Percentiles rank a stretch among this genome's conserved stretches.
phyloP scores from a whole-genome alignment of 129 eudicot genomes.

The Artemisia annua region DNA sequence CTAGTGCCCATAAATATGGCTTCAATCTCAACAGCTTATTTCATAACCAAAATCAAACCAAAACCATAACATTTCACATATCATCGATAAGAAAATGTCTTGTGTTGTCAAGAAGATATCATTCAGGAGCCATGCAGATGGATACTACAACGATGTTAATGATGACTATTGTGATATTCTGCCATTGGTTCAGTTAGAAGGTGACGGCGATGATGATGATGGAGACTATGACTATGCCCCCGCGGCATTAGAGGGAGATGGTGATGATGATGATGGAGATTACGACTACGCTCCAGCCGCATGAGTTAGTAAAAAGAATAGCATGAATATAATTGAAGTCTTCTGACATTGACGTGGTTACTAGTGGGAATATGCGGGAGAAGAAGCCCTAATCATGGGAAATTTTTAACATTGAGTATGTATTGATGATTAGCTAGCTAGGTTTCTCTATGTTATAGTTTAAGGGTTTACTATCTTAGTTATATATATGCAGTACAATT shows the following conservation, averaged over 20 bases:
- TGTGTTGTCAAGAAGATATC: conserved; percentile 17
- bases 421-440: too few species aligned
- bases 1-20: conserved; percentile 24
- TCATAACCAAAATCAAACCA: conserved; percentile 11
- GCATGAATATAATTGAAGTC: too few species aligned
- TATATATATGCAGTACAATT: too few species aligned
- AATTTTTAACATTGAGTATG: too few species aligned
- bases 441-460: too few species aligned
- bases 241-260: conserved; percentile 24
- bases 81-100: conserved; percentile 9
- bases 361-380: too few species aligned
- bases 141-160: conserved; percentile 25
- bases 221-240: conserved; percentile 6
- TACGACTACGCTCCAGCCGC: too few species aligned
- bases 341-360: too few species aligned
- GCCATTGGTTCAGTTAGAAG: conserved; percentile 15
- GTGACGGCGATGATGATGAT: conserved; percentile 17
- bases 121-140: conserved; percentile 24
- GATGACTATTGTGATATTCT: conserved; percentile 23
- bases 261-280: conserved; percentile 26
- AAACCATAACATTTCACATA: background rate
- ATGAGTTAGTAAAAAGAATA: too few species aligned
- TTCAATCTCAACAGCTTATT: background rate
- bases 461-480: too few species aligned
- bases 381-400: too few species aligned